These are phyloP conservation scores for Albatrellus ellisii DNA, from an alignment of 768 basidiomycete genomes.

Conservation along the genomic window DNA sequence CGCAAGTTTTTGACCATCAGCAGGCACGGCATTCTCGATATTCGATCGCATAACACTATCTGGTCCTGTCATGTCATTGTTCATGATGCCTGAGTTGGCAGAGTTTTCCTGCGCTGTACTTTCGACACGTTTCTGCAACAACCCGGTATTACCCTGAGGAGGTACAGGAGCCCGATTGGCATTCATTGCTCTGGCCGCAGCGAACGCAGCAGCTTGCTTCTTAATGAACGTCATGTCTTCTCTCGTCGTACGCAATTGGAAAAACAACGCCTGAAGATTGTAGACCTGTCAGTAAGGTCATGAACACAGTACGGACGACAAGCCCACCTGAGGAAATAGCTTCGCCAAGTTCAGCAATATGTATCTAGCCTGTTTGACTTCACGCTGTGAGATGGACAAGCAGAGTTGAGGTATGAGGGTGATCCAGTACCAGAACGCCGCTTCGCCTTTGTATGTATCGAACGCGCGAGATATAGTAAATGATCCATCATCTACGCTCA, in stretches of 20 bases:
- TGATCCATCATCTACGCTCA: conserved; percentile 77
- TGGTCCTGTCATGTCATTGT: no score
- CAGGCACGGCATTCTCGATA: neutral
- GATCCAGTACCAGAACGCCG: conserved; percentile 99
- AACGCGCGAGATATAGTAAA: conserved; percentile 70
- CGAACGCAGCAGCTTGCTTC: conserved; percentile 27
- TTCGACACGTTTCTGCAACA: neutral
- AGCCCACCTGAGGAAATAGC: conserved; percentile 72
- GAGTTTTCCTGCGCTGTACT: no score
- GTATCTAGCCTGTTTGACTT: conserved; percentile 85
- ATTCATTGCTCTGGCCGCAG: conserved; percentile 19
- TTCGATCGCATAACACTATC: no score
- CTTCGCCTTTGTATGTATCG: conserved; percentile 92
- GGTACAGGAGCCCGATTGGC: neutral
- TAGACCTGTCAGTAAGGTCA: neutral
- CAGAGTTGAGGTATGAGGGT: conserved; percentile 91
- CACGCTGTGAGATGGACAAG: conserved; percentile 77
- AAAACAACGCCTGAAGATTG: conserved; percentile 71
- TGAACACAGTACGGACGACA: neutral
- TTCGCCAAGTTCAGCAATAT: conserved; percentile 85
- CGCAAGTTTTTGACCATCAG: neutral
- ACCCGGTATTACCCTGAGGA: neutral
- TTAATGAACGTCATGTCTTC: conserved; percentile 49
- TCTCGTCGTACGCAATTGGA: conserved; percentile 76
- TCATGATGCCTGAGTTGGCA: no score